These are phyloP conservation scores for Pleurotus platypus DNA, from an alignment of 768 basidiomycete genomes.

Conservation along the genomic window DNA sequence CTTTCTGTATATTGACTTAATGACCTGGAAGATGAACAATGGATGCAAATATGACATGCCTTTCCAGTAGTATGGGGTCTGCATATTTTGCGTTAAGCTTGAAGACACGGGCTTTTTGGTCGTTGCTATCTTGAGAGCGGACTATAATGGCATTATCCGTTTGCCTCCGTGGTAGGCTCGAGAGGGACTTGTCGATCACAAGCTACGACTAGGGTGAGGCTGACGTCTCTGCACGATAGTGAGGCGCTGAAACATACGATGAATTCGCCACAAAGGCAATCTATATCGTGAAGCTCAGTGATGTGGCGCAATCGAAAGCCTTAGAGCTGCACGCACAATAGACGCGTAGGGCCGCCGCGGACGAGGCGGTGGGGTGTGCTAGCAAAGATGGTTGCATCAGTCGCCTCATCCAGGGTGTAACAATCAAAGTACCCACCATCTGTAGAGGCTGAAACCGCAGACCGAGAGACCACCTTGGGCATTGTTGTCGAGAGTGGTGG, in stretches of 20 bases:
- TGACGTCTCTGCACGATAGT: neutral
- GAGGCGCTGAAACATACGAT: constrained; percentile 48
- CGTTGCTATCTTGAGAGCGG: constrained; percentile 62
- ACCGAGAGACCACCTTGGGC: constrained; percentile 92
- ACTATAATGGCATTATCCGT: constrained; percentile 82
- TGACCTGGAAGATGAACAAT: too few relatives aligned
- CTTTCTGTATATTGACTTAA: constrained; percentile 31
- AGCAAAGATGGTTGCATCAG: neutral
- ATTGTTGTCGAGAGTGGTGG: constrained; percentile 33
- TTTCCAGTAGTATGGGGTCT: constrained; percentile 73
- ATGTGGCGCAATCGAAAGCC: constrained; percentile 13
- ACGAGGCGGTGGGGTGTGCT: constrained; percentile 81
- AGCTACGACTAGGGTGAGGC: constrained; percentile 41
- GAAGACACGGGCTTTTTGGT: constrained; percentile 66
- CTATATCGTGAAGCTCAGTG: constrained; percentile 30
- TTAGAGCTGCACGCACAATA: constrained; percentile 51
- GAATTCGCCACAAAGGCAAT: constrained; percentile 87
- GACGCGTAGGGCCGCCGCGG: constrained; percentile 71
- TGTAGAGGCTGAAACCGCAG: constrained; percentile 83
- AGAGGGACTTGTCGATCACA: constrained; percentile 74
- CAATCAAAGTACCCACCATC: constrained; percentile 51
- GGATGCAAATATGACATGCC: constrained; percentile 36
- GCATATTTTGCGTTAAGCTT: constrained; percentile 76
- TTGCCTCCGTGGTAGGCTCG: constrained; percentile 63
- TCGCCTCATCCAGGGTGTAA: too few relatives aligned